These are phyloP conservation scores for Helicocarpus griseus DNA, from an alignment of 2,329 filamentous ascomycete genomes.

Conservation along the genomic window DNA sequence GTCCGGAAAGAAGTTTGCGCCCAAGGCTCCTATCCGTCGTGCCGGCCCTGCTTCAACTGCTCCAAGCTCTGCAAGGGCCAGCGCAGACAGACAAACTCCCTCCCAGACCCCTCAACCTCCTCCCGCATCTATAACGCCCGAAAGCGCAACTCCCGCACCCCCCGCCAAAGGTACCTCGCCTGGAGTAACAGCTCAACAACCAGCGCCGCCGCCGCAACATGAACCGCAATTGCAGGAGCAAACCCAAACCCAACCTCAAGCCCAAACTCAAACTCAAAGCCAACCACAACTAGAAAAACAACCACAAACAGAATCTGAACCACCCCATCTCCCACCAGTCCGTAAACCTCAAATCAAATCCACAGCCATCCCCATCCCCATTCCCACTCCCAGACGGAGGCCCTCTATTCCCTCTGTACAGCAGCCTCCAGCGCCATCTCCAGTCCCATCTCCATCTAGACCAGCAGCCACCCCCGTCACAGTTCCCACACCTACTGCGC, in stretches of 20 bases:
- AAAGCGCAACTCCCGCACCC: background rate
- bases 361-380: conserved; percentile 21
- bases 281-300: background rate
- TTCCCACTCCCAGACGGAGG: conserved; percentile 21
- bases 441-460: conserved; percentile 1
- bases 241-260: background rate
- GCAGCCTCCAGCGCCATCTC: conserved; percentile 7
- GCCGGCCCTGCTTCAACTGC: conserved; percentile 20
- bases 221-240: background rate
- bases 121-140: conserved; percentile 10
- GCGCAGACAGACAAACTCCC: conserved; percentile 27
- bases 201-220: too few relatives aligned
- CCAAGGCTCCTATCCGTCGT: conserved; percentile 54
- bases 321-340: conserved; percentile 1
- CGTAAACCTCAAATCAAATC: background rate
- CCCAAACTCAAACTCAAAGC: background rate
- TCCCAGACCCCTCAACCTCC: conserved; percentile 15
- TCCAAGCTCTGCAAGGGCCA: conserved; percentile 25
- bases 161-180: conserved; percentile 1
- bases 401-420: conserved; percentile 12
- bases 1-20: conserved; percentile 69
- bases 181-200: background rate
- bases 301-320: background rate
- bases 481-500: conserved; percentile 3
- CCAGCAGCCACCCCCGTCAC: conserved; percentile 6